Conservation (phyloP, 2,329 filamentous ascomycete genomes). For the Huntiella bhutanensis region DNA sequence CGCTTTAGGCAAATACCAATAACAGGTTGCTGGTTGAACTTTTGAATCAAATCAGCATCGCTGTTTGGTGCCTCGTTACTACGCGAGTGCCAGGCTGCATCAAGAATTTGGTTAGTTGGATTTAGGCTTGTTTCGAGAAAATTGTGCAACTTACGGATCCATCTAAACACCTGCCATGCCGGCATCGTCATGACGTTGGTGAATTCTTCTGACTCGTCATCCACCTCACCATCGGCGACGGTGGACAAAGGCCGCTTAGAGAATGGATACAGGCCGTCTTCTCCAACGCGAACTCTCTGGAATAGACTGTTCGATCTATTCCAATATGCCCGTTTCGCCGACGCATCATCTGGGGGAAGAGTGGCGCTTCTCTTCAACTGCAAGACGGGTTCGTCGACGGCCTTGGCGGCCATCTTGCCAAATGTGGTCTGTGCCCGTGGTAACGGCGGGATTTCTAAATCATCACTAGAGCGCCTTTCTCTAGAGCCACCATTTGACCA, state of each 20-base stretch:
- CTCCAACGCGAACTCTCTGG: conserved; percentile 36
- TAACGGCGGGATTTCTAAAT: neutral
- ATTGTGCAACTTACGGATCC: conserved; percentile 50
- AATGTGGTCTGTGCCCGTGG: neutral
- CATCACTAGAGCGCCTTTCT: no score
- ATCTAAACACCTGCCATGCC: conserved; percentile 90
- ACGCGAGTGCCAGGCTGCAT: conserved; percentile 65
- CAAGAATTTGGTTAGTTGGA: conserved; percentile 17
- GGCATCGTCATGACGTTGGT: conserved; percentile 82
- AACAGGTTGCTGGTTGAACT: conserved; percentile 71
- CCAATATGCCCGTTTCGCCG: neutral
- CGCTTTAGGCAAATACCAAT: conserved; percentile 86
- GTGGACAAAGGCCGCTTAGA: conserved; percentile 19
- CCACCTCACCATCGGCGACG: neutral
- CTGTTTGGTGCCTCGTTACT: conserved; percentile 32
- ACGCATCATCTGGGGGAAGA: neutral
- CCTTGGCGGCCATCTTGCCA: neutral
- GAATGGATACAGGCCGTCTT: conserved; percentile 18
- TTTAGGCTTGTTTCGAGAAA: conserved; percentile 4
- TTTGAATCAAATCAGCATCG: conserved; percentile 69
- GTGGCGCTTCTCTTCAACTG: neutral
- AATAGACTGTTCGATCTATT: conserved; percentile 38
- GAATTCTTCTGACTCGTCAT: conserved; percentile 22
- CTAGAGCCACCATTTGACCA: no score
- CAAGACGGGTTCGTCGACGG: no score